Evolutionary conservation across 768 basidiomycete species (phyloP).

Genomic region (Naganishia onofrii): DNA sequence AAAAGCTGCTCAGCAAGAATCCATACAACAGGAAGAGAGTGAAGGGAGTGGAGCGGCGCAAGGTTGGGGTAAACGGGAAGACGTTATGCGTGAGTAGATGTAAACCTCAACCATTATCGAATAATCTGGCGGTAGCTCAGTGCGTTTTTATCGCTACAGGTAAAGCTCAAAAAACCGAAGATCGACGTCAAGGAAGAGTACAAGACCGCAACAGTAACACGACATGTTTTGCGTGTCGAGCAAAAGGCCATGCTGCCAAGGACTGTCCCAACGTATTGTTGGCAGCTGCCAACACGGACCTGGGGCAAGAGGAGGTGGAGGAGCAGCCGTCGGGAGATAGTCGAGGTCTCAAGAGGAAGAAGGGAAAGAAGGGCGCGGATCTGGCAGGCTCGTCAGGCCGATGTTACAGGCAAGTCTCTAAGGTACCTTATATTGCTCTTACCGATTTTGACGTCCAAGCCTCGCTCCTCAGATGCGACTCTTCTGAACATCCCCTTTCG

Average conservation of each 20-base stretch:
- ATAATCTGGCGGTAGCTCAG: neutral
- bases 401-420: slow-evolving; percentile 65
- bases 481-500: slow-evolving; percentile 72
- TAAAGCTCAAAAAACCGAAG: slow-evolving; percentile 56
- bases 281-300: slow-evolving; percentile 37
- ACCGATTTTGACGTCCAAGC: neutral
- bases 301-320: slow-evolving; percentile 9
- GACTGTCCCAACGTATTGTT: slow-evolving; percentile 65
- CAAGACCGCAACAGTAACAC: slow-evolving; percentile 61
- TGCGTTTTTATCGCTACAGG: slow-evolving; percentile 23
- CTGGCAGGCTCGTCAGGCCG: slow-evolving; percentile 57
- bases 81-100: slow-evolving; percentile 38
- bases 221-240: slow-evolving; percentile 81
- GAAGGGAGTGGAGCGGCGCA: slow-evolving; percentile 29
- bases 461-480: slow-evolving; percentile 66
- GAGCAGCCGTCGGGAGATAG: slow-evolving; percentile 26
- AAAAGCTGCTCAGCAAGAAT: slow-evolving; percentile 37
- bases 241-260: slow-evolving; percentile 75
- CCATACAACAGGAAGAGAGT: slow-evolving; percentile 30
- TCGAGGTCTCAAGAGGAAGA: slow-evolving; percentile 42
- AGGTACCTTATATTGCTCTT: neutral
- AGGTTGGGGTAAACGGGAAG: slow-evolving; percentile 36
- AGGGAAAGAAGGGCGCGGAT: slow-evolving; percentile 42
- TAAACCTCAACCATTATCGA: no score
- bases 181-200: slow-evolving; percentile 65